A percentile compares a stretch with the other conserved stretches of the same genome.
These are phyloP conservation scores for Singerocomus inundabilis DNA, from an alignment of 1,284 basidiomycete genomes.

Conservation along the genomic window DNA sequence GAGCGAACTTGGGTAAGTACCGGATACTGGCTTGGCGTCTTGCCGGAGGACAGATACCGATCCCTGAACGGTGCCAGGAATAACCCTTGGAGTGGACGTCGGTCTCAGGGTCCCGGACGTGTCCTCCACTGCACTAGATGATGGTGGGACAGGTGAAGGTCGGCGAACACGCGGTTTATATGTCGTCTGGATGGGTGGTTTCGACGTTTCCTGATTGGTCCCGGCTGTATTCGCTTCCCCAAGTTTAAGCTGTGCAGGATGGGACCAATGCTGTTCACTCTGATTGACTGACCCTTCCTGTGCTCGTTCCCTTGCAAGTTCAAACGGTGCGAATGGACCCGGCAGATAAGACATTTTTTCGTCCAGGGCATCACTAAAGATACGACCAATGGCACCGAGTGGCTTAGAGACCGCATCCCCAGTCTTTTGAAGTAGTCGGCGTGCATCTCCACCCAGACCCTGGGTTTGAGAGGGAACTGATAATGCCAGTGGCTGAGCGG, in stretches of 20 bases:
- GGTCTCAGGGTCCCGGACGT: constrained; percentile 37
- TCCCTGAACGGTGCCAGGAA: constrained; percentile 43
- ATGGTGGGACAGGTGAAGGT: constrained; percentile 39
- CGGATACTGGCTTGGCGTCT: constrained; percentile 13
- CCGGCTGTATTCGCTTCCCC: constrained; percentile 42
- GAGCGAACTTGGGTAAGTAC: constrained; percentile 25
- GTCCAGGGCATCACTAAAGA: constrained; percentile 79
- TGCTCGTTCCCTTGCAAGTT: constrained; percentile 48
- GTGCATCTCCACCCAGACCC: constrained; percentile 74
- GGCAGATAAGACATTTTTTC: constrained; percentile 55
- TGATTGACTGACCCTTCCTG: constrained; percentile 23
- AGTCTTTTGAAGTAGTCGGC: constrained; percentile 80
- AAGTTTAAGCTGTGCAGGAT: constrained; percentile 33
- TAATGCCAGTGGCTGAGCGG: constrained; percentile 72
- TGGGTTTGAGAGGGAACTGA: constrained; percentile 50
- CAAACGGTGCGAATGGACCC: constrained; percentile 62
- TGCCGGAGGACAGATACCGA: constrained; percentile 42
- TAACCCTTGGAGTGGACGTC: constrained; percentile 20
- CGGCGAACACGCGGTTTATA: constrained; percentile 71
- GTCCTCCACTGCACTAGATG: constrained; percentile 41
- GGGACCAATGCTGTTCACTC: constrained; percentile 33
- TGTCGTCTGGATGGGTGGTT: constrained; percentile 58
- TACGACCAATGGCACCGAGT: constrained; percentile 80
- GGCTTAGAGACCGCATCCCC: constrained; percentile 88
- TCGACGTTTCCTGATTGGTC: constrained; percentile 23